Base-by-base conservation (phyloP, 108 stramenopile genomes). In the Phaeodactylum tricornutum region DNA sequence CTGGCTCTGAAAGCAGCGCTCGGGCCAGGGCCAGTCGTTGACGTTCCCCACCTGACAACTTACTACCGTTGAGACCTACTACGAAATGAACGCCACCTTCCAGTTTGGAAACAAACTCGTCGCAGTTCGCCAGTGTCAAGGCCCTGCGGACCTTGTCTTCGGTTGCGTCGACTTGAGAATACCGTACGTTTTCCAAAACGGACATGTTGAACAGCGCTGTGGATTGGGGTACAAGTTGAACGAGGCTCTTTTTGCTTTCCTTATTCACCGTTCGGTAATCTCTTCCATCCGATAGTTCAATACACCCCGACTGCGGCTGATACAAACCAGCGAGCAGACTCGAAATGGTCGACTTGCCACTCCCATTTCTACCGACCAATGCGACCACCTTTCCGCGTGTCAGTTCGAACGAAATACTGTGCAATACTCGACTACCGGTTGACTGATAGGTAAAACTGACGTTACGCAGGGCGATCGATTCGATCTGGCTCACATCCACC, bases 171-270 rank as follows among this genome's bases (percentile, higher is more conserved):
- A 78, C 72, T 36, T 55, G 53, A 25, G 76, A 66, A 67, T 95
- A 95, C 15, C 55, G 49, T 4, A 95, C 69, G 71, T 95, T 95
- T 19, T 76, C 79, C 16, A 47, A 30, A 24, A 96, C 67, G 11
- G 84, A 60, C 12, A 58, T 57, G 52, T 83, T 82, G 47, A 92
- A 92, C 29, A 93, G 54, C 8, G 71, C 73, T 22, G 92, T 70
- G 39, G 82, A 70, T 64, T 98, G 98, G 12, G 88, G 84, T n/a
- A 98, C 95, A 4, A 96, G 69, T 39, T 94, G 93, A 4, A 99
- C 66, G 42, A 82, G 53, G 15, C 68, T 45, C 35, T 76, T 69
- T 46, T 66, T 53, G 31, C 78, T 35, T 24, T 63, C 56, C 29
- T 57, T 67, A 47, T 74, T 62, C 30, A 57, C 35, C 17, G 45